Evolutionary conservation across 306 rosid species (phyloP).

Genomic region (Alnus glutinosa): DNA sequence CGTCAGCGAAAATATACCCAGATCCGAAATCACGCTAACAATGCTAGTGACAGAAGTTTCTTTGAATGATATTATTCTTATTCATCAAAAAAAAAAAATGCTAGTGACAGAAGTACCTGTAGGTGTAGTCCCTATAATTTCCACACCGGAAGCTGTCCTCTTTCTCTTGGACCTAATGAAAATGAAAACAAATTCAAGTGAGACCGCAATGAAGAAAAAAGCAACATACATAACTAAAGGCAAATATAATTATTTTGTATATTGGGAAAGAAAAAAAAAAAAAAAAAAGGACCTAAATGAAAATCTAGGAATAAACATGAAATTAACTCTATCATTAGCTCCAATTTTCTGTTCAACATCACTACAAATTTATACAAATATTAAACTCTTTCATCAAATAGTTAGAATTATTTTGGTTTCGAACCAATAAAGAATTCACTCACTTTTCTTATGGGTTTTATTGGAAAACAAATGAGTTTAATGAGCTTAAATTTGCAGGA

Average conservation of each 20-base stretch:
- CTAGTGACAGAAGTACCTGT: conserved; percentile 32
- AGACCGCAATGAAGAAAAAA: conserved; percentile 21
- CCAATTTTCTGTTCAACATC: background rate
- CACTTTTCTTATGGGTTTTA: background rate
- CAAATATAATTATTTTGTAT: background rate
- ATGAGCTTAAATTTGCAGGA: conserved; percentile 17
- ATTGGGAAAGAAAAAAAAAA: too few relatives aligned
- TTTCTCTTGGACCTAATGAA: conserved; percentile 63
- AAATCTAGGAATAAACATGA: background rate
- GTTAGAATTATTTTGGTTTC: background rate
- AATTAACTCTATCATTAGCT: background rate
- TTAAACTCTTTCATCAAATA: background rate
- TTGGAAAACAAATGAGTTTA: background rate
- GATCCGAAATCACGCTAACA: background rate
- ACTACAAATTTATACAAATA: too few relatives aligned
- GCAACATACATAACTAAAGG: conserved; percentile 8
- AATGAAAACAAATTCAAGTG: background rate
- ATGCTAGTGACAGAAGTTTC: conserved; percentile 27
- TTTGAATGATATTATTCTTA: too few relatives aligned
- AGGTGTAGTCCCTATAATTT: conserved; percentile 32
- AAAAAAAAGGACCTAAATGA: background rate
- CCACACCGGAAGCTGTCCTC: conserved; percentile 45
- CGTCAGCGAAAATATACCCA: background rate
- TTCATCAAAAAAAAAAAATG: background rate
- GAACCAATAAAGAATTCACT: background rate